Evolutionary conservation across 306 rosid species (phyloP).

Genomic region (Datisca glomerata): DNA sequence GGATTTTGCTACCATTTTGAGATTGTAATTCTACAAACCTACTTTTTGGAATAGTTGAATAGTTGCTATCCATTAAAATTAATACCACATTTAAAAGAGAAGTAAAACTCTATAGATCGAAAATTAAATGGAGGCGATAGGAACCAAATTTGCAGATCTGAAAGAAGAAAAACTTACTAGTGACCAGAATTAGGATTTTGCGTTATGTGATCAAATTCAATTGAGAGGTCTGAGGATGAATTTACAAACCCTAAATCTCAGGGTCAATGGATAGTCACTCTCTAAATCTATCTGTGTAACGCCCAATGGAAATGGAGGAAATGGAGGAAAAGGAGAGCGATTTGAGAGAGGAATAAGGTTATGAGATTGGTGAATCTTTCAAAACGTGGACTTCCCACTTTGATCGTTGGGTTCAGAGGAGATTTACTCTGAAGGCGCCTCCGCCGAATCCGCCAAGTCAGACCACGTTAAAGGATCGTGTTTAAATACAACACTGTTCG

Average conservation of each 20-base stretch:
- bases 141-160: not conserved
- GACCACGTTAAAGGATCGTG: no score
- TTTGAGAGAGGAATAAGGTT: not conserved
- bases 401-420: no score
- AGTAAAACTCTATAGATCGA: not conserved
- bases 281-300: slow-evolving; percentile 1
- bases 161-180: not conserved
- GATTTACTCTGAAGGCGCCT: no score
- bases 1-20: slow-evolving; percentile 22
- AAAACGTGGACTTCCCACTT: no score
- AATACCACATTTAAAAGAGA: not conserved
- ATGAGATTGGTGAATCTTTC: no score
- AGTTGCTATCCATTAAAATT: slow-evolving; percentile 31
- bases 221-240: not conserved
- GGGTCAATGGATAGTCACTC: slow-evolving; percentile 34
- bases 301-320: not conserved
- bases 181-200: not conserved
- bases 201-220: not conserved
- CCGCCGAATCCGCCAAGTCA: no score
- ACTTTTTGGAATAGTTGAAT: slow-evolving; percentile 43
- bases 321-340: not conserved
- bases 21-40: slow-evolving; percentile 59
- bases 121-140: not conserved
- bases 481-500: no score
- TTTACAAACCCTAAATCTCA: slow-evolving; percentile 27